Evolutionary conservation across 148 eudicot species (phyloP), one percentile per base, ranked within the genome.

Genomic region (Fagopyrum esculentum): DNA sequence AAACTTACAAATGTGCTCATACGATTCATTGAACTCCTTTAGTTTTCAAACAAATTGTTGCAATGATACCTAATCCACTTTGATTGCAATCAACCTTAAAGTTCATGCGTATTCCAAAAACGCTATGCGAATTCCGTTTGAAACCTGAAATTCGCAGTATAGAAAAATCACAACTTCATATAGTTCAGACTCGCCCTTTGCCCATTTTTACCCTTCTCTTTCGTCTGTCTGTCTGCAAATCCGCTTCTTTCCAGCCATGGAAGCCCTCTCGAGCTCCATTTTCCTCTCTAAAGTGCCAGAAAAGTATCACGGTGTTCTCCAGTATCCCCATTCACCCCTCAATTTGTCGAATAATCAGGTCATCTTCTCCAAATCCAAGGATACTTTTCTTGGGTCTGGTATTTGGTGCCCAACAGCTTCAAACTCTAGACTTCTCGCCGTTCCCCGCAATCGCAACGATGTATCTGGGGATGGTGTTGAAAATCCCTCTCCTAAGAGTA

Each of bases 401-500:
- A 46, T 46, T 16, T 43, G 73, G 73, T 16, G 49, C 22, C 50
- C 73, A 12, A 15, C 50, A 16, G 44, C 47, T 43, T 69, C 73
- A 43, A 19, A n/a, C n/a, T 44, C 50, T 16, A 45, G 26, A 44
- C 49, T 69, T 69, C 50, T 69, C 47, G 73, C 73, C 73, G 22
- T 69, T 69, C 6, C 73, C n/a, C 47, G 50, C 16, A 69, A 83
- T 26, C 78, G 74, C 74, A 80, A 73, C 10, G 50, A 19, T 15
- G 47, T 46, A 69, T 22, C 49, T 44, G 73, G 29, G 11, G 73
- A 46, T 69, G 73, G 46, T 9, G 73, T 16, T 15, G 85, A 80
- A 9, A 61, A 29, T 16, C 77, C 78, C 30, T 51, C 17, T 2
- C 63, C 68, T 54, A 70, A 78, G 73, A 77, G 77, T 60, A 80